A percentile compares a stretch with the other conserved stretches of the same genome.
Conservation (phyloP, 306 rosid genomes). For the Prunus padus region DNA sequence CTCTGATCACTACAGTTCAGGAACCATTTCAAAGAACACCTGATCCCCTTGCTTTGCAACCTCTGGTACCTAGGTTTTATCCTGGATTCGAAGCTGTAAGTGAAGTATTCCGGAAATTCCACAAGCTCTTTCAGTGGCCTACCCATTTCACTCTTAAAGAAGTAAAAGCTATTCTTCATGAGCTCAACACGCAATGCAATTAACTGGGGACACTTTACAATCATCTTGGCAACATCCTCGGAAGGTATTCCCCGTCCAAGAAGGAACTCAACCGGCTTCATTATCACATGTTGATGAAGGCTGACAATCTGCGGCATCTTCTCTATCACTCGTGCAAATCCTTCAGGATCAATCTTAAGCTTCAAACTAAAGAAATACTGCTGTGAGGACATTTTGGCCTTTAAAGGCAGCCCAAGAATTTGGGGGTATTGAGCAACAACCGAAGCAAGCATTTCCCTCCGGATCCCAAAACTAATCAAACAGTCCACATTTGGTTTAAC, state of each 20-base stretch:
- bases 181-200: slow-evolving; percentile 63
- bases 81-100: slow-evolving; percentile 91
- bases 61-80: slow-evolving; percentile 78
- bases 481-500: slow-evolving; percentile 82
- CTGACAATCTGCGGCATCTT: slow-evolving; percentile 93
- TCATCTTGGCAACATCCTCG: slow-evolving; percentile 71
- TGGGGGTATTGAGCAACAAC: slow-evolving; percentile 81
- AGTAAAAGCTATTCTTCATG: slow-evolving; percentile 83
- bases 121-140: slow-evolving; percentile 76
- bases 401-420: slow-evolving; percentile 79
- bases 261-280: slow-evolving; percentile 78
- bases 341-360: slow-evolving; percentile 83
- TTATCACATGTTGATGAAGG: slow-evolving; percentile 77
- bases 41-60: slow-evolving; percentile 71
- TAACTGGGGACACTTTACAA: slow-evolving; percentile 75
- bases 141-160: slow-evolving; percentile 86
- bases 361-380: slow-evolving; percentile 85
- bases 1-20: slow-evolving; percentile 89
- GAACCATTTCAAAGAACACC: slow-evolving; percentile 81
- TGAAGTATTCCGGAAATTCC: slow-evolving; percentile 85
- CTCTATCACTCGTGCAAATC: slow-evolving; percentile 73
- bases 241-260: slow-evolving; percentile 54
- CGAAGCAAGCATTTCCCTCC: slow-evolving; percentile 59
- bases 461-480: slow-evolving; percentile 71
- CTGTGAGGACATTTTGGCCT: slow-evolving; percentile 81